Evolutionary conservation across 495 filamentous ascomycete species (phyloP).

Genomic region (Polyplosphaeria fusca): DNA sequence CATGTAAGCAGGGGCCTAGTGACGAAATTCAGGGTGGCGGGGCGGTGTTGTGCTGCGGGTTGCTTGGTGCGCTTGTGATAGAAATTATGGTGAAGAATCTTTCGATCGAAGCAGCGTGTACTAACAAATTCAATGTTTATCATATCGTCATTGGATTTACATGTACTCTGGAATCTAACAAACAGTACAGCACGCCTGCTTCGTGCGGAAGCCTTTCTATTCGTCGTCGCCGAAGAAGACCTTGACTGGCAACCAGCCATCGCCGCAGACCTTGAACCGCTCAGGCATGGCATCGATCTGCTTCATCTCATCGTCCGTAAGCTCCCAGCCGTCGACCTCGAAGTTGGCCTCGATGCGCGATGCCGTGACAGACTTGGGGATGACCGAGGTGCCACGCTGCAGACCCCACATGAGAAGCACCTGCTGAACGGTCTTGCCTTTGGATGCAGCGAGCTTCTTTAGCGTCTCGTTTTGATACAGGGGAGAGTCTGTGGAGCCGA

Average conservation of each 20-base stretch:
- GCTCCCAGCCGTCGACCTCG: slow-evolving; percentile 42
- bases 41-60: too few relatives aligned
- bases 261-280: slow-evolving; percentile 46
- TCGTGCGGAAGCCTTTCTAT: too few relatives aligned
- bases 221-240: slow-evolving; percentile 89
- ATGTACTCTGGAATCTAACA: too few relatives aligned
- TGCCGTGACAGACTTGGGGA: slow-evolving; percentile 44
- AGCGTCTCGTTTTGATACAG: slow-evolving; percentile 41
- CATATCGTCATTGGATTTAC: too few relatives aligned
- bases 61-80: too few relatives aligned
- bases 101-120: too few relatives aligned
- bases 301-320: slow-evolving; percentile 42
- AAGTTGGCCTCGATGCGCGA: slow-evolving; percentile 41
- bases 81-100: too few relatives aligned
- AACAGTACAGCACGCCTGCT: too few relatives aligned
- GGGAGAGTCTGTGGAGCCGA: slow-evolving; percentile 43
- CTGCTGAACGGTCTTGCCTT: slow-evolving; percentile 40
- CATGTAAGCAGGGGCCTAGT: too few relatives aligned
- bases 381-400: slow-evolving; percentile 43
- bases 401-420: slow-evolving; percentile 45
- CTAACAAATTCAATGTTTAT: too few relatives aligned
- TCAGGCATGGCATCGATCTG: slow-evolving; percentile 37
- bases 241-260: slow-evolving; percentile 53
- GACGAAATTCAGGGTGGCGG: too few relatives aligned
- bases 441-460: slow-evolving; percentile 38